Evolutionary conservation across 345 rosid genomes (phyloP).

Genomic region (Linum tenue): DNA sequence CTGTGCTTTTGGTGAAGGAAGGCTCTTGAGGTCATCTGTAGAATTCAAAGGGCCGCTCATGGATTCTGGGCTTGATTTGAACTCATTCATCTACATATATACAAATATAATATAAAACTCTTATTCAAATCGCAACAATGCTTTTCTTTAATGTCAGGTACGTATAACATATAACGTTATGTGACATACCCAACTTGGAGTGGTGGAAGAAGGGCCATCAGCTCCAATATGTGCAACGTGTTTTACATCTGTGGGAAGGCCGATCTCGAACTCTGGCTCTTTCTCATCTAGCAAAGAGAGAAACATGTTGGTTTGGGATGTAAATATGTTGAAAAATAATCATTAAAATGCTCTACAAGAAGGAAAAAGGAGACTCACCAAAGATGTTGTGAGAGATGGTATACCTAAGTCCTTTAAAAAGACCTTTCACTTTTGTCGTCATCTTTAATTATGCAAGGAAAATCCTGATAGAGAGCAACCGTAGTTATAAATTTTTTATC

Average conservation of each 20-base stretch:
- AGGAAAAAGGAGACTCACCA: slow-evolving; percentile 20
- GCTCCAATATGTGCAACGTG: slow-evolving; percentile 73
- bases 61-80: slow-evolving; percentile 14
- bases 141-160: neutral
- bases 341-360: neutral
- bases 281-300: slow-evolving; percentile 32
- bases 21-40: slow-evolving; percentile 5
- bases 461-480: neutral
- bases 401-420: slow-evolving; percentile 45
- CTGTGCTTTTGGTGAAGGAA: neutral
- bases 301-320: neutral
- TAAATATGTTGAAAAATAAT: neutral
- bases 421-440: slow-evolving; percentile 40
- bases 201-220: slow-evolving; percentile 43
- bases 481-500: too few species aligned
- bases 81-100: slow-evolving; percentile 35
- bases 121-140: neutral
- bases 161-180: neutral
- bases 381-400: slow-evolving; percentile 40
- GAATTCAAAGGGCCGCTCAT: slow-evolving; percentile 11
- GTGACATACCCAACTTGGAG: slow-evolving; percentile 55
- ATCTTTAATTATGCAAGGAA: slow-evolving; percentile 10
- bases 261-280: slow-evolving; percentile 54
- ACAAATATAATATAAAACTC: neutral
- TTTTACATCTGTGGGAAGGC: slow-evolving; percentile 70